These are phyloP conservation scores for Trichoderma hamatum DNA, from an alignment of 2,329 filamentous ascomycete species.

Conservation along the genomic window DNA sequence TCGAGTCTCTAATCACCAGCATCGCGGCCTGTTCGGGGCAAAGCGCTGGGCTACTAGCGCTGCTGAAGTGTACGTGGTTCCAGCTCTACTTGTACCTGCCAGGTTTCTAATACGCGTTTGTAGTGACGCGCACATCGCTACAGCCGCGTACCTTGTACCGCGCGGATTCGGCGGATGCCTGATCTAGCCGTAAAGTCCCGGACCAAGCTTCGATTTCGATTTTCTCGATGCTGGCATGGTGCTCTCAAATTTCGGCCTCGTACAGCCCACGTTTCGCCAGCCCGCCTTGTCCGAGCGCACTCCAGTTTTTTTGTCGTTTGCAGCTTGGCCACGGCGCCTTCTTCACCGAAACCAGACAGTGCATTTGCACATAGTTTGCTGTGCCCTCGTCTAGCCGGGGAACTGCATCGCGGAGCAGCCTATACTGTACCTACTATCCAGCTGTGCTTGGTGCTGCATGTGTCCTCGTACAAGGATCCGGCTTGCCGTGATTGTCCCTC, in stretches of 20 bases:
- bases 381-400: not conserved
- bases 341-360: slow-evolving; percentile 13
- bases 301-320: not conserved
- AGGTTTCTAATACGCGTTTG: not conserved
- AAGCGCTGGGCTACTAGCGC: not conserved
- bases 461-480: not conserved
- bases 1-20: not conserved
- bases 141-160: not conserved
- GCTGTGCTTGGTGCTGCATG: not conserved
- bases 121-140: not conserved
- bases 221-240: not conserved
- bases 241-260: not conserved
- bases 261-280: not conserved
- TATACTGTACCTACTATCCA: not conserved
- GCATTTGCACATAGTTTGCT: not conserved
- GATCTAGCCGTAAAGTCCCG: slow-evolving; percentile 12
- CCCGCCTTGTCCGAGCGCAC: slow-evolving; percentile 10
- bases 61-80: not conserved
- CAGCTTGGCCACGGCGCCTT: not conserved
- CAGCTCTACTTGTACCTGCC: not conserved
- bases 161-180: slow-evolving; percentile 15
- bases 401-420: not conserved
- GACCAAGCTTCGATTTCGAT: not conserved
- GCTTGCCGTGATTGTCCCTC: not conserved
- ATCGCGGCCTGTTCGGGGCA: not conserved